Percentiles rank a stretch among this genome's conserved stretches.
Conservation (phyloP, 805 yeast species). For the Kuraishia molischiana region DNA sequence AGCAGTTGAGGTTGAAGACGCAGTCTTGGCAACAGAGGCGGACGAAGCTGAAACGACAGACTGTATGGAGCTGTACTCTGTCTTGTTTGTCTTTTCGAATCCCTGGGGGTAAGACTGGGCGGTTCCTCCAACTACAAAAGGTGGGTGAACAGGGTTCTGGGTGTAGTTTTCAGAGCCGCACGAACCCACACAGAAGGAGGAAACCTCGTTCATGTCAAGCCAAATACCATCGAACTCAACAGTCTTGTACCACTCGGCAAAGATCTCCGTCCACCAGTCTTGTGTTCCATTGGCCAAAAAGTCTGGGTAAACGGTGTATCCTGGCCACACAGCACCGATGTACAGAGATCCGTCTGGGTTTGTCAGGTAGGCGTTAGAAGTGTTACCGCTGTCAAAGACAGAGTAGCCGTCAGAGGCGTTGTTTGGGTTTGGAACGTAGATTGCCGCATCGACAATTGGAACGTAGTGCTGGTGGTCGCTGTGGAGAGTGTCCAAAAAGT, state of each 20-base stretch:
- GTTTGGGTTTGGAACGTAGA: slow-evolving; percentile 16
- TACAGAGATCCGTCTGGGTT: slow-evolving; percentile 15
- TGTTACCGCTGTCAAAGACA: slow-evolving; percentile 11
- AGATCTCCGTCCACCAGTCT: slow-evolving; percentile 11
- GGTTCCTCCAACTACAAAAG: background rate
- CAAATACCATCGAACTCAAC: slow-evolving; percentile 7
- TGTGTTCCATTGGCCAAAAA: slow-evolving; percentile 13
- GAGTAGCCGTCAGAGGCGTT: slow-evolving; percentile 10
- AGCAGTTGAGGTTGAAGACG: background rate
- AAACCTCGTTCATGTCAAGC: slow-evolving; percentile 19
- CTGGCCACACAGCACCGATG: slow-evolving; percentile 23
- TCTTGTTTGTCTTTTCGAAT: background rate
- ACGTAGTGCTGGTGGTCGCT: slow-evolving; percentile 14
- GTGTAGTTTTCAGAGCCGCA: slow-evolving; percentile 10
- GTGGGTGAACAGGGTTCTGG: slow-evolving; percentile 4
- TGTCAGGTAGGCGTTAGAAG: slow-evolving; percentile 12
- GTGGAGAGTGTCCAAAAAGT: slow-evolving; percentile 12
- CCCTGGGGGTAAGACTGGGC: background rate
- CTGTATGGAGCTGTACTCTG: background rate
- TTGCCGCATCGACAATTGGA: slow-evolving; percentile 19
- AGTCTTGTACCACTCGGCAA: slow-evolving; percentile 13
- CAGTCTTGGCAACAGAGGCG: background rate
- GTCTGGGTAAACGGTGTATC: slow-evolving; percentile 21
- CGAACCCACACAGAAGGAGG: slow-evolving; percentile 23
- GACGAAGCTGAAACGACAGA: background rate